Base-by-base conservation (phyloP, 179 eudicot species). In the Beta lomatogona region DNA sequence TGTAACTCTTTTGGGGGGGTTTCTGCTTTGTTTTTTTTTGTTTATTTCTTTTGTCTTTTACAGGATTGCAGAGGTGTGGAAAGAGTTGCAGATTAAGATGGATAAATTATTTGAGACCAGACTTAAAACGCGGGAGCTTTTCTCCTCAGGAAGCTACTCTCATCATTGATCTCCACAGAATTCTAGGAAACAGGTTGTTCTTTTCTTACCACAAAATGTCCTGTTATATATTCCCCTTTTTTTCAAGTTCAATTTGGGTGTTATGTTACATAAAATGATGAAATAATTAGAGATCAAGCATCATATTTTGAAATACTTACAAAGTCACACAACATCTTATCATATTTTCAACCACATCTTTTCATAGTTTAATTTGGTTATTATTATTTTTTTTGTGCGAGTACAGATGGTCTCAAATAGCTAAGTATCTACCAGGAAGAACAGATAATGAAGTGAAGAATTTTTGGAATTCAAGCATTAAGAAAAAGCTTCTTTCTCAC, bases 371-470 rank as follows among this genome's bases (percentile, higher is more conserved):
- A 9, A 0, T 12, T 14, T 46, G 11, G 9, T 4, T 48, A 5
- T 48, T 48, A 48, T 44, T 11, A 36, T 5, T 48, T 48, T 48
- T 48, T 28, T 9, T 5, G 58, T 67, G 5, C 19, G 54, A 14
- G 44, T 71, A 25, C 69, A 93, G 98, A 76, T 94, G 98, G 98
- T 92, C 97, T 52, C 97, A 94, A 31, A 94, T 94, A 85, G 97
- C 98, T 0, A 94, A 92, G 85, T 91, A 92, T 73, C 81, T 94
- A 15, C 98, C 97, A 2, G 98, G 97, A 84, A 90, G 98, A 85
- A 93, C 94, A 12, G 98, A 93, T 85, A 92, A 92, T 73, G 98
- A 94, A 76, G 95, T 94, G 73, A 92, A 94, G 89, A 94, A 94
- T 60, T 94, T 91, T 76, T 92, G 97, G 97, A 94, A 94, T 74